A percentile compares a stretch with the other conserved stretches of the same genome.
phyloP scores from a whole-genome alignment of 495 filamentous ascomycete genomes.

The Xeromyces bisporus region DNA sequence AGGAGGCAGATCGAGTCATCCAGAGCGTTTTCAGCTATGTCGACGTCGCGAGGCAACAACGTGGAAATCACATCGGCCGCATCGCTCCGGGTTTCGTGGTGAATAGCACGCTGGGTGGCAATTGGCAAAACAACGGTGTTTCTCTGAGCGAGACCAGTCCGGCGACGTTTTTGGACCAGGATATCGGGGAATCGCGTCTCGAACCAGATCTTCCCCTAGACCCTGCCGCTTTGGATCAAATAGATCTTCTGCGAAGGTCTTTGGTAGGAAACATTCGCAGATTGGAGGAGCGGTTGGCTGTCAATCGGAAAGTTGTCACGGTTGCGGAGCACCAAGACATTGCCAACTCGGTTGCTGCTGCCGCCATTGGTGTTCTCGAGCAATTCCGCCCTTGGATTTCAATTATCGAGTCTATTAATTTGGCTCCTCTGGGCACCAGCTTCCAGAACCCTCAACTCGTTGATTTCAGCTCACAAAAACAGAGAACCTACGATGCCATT shows the following conservation, averaged over 20 bases:
- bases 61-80: slow-evolving; percentile 77
- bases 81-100: slow-evolving; percentile 81
- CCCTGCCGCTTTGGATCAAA: slow-evolving; percentile 53
- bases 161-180: slow-evolving; percentile 68
- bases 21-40: slow-evolving; percentile 90
- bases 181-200: slow-evolving; percentile 46
- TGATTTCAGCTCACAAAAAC: slow-evolving; percentile 81
- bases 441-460: slow-evolving; percentile 72
- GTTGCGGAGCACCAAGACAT: slow-evolving; percentile 51
- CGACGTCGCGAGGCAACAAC: slow-evolving; percentile 80
- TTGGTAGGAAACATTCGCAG: slow-evolving; percentile 67
- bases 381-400: slow-evolving; percentile 77
- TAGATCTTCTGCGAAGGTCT: slow-evolving; percentile 69
- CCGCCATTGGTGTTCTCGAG: slow-evolving; percentile 62
- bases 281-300: slow-evolving; percentile 64
- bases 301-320: slow-evolving; percentile 62
- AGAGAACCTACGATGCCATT: slow-evolving; percentile 79
- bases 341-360: slow-evolving; percentile 55
- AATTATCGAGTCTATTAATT: slow-evolving; percentile 72
- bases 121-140: slow-evolving; percentile 85
- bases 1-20: slow-evolving; percentile 89
- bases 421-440: slow-evolving; percentile 52
- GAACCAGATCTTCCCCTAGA: slow-evolving; percentile 64
- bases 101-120: slow-evolving; percentile 64
- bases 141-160: slow-evolving; percentile 49